Evolutionary conservation across 1,139 yeast genomes (phyloP).

Genomic region (Saccharomyces uvarum): DNA sequence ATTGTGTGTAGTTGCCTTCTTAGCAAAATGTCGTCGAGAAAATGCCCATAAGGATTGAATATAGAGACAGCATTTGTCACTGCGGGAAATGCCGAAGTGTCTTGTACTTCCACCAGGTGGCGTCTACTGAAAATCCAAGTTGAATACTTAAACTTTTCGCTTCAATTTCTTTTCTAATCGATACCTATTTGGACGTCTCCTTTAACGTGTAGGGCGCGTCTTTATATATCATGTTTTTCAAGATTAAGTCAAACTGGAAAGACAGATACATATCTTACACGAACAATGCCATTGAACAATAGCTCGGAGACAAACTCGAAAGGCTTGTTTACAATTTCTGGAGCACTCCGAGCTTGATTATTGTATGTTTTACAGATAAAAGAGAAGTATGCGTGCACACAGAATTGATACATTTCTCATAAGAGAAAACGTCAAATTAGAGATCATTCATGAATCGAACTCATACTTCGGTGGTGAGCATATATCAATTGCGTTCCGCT

Average conservation of each 20-base stretch:
- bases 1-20: not conserved
- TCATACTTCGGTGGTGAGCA: slow-evolving; percentile 37
- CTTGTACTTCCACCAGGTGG: not conserved
- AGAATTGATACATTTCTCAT: slow-evolving; percentile 26
- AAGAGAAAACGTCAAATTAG: slow-evolving; percentile 32
- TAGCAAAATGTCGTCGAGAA: too few species aligned
- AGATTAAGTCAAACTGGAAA: not conserved
- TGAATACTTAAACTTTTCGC: not conserved
- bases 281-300: not conserved
- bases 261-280: not conserved
- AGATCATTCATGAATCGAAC: slow-evolving; percentile 34
- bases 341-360: too few species aligned
- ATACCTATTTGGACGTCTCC: not conserved
- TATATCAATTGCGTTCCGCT: slow-evolving; percentile 33
- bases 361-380: not conserved
- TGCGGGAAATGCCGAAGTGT: not conserved
- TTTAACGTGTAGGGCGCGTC: not conserved
- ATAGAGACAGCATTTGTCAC: not conserved
- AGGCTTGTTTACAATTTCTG: not conserved
- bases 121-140: not conserved
- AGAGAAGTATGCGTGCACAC: slow-evolving; percentile 21
- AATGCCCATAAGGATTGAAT: too few species aligned
- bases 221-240: not conserved
- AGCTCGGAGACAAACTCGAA: not conserved
- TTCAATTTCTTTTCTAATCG: not conserved